Evolutionary conservation across 1,139 yeast species (phyloP), one percentile per base, ranked within the genome.

Genomic region (Arxiozyma slooffiae): DNA sequence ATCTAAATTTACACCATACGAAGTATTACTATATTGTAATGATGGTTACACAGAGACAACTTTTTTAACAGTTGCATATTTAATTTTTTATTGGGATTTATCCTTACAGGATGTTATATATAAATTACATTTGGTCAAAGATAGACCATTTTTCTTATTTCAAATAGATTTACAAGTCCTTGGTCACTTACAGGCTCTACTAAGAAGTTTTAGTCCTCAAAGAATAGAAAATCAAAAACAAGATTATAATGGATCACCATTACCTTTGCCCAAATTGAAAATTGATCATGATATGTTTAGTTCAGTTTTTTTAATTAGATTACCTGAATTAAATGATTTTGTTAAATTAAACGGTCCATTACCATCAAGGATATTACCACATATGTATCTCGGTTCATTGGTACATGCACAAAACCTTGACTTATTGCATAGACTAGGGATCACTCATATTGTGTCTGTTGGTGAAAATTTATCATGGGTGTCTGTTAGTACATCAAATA

Each of bases 31-130:
- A 17, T 84, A 82, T 63, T 89, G 96, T 63, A 79, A 86, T 4
- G 97, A 90, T 69, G 97, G 97, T 0, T 90, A 89, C 67, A 88
- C 97, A 0, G 97, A 90, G 63, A 85, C 90, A 54, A 82, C 96
- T 5, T 73, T 90, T 30, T 69, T 90, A 46, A 78, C 81, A 0
- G 70, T 88, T 44, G 79, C 89, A 54, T 89, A 79, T 62, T 59
- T 85, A 51, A 83, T 90, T 55, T 90, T 84, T 66, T 68, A 84
- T 2, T 73, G 80, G 43, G 79, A 84, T 49, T 62, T 78, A 37
- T 54, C 73, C 1, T 64, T 77, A 22, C 69, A 80, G 1, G 75
- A 79, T 50, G 78, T 76, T 2, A 64, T 79, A 52, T 62, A 85
- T 20, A 75, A 76, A 53, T 67, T 88, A 50, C 96, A 89, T 64